These are phyloP conservation scores for Exophiala calicioides DNA, from an alignment of 2,329 filamentous ascomycete genomes.

Conservation along the genomic window DNA sequence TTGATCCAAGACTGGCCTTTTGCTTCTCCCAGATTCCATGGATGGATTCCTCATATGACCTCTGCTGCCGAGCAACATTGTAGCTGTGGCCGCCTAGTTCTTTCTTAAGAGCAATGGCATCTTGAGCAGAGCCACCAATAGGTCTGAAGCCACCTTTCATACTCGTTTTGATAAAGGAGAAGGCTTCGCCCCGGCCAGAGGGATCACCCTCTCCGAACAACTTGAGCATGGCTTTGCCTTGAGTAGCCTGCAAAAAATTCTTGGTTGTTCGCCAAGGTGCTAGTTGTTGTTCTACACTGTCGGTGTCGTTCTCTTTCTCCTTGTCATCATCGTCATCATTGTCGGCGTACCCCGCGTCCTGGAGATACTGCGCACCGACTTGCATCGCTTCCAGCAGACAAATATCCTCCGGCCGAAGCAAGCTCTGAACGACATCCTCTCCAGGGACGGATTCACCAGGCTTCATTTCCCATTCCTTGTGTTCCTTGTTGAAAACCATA, in stretches of 20 bases:
- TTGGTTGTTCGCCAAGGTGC: slow-evolving; percentile 96
- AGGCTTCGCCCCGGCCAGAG: slow-evolving; percentile 86
- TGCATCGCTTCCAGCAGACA: slow-evolving; percentile 96
- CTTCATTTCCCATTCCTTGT: slow-evolving; percentile 81
- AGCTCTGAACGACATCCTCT: slow-evolving; percentile 74
- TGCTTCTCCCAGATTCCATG: slow-evolving; percentile 90
- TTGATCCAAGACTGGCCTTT: slow-evolving; percentile 72
- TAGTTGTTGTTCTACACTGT: slow-evolving; percentile 82
- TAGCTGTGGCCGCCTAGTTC: slow-evolving; percentile 86
- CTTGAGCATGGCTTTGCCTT: slow-evolving; percentile 94
- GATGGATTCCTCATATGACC: slow-evolving; percentile 88
- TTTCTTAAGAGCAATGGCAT: slow-evolving; percentile 80
- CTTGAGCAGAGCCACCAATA: slow-evolving; percentile 82
- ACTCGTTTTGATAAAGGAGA: slow-evolving; percentile 95
- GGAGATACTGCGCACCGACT: slow-evolving; percentile 84
- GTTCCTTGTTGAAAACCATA: slow-evolving; percentile 82
- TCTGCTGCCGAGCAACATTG: slow-evolving; percentile 93
- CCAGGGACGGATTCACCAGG: slow-evolving; percentile 75
- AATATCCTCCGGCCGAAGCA: slow-evolving; percentile 95
- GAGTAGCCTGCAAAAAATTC: slow-evolving; percentile 90
- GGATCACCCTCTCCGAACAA: slow-evolving; percentile 94
- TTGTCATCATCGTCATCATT: slow-evolving; percentile 59
- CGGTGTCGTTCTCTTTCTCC: slow-evolving; percentile 67
- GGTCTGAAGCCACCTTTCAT: slow-evolving; percentile 99
- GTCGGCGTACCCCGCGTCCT: slow-evolving; percentile 82